A percentile compares a stretch with the other conserved stretches of the same genome.
phyloP scores from a whole-genome alignment of 306 rosid species.

The Malus asiatica region DNA sequence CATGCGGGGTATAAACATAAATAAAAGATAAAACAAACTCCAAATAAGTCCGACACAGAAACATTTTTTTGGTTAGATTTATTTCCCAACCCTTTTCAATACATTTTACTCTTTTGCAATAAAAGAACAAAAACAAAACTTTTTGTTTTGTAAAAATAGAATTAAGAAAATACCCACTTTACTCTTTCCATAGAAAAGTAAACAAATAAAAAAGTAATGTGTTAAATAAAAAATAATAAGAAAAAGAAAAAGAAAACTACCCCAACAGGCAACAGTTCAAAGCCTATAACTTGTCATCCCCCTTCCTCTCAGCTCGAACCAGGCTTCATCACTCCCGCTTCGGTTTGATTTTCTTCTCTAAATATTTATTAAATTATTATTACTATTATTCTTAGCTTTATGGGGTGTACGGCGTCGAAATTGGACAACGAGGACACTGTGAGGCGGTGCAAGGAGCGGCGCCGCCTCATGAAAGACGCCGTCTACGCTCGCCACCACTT shows the following conservation, averaged over 20 bases:
- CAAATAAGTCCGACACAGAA: neutral
- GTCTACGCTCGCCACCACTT: slow-evolving; percentile 79
- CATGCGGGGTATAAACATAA: too few relatives aligned
- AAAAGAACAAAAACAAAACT: neutral
- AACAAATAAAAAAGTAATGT: too few relatives aligned
- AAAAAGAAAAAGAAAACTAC: neutral
- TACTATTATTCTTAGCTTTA: neutral
- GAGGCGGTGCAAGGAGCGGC: slow-evolving; percentile 89
- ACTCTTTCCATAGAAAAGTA: neutral
- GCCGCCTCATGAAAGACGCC: slow-evolving; percentile 83
- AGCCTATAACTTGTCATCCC: neutral
- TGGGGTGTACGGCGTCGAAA: slow-evolving; percentile 95
- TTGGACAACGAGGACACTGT: slow-evolving; percentile 90
- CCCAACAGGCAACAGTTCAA: neutral
- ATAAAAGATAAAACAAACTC: too few relatives aligned
- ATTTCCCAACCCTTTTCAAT: neutral
- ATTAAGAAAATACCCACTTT: neutral
- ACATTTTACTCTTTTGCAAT: neutral
- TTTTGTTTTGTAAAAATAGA: neutral
- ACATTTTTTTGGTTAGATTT: neutral
- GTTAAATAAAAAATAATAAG: neutral
- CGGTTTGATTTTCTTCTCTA: neutral
- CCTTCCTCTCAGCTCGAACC: neutral
- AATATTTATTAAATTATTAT: neutral
- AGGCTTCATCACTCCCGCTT: neutral